These are phyloP conservation scores for Phytophthora constricta DNA, from an alignment of 352 stramenopile species.

Conservation along the genomic window DNA sequence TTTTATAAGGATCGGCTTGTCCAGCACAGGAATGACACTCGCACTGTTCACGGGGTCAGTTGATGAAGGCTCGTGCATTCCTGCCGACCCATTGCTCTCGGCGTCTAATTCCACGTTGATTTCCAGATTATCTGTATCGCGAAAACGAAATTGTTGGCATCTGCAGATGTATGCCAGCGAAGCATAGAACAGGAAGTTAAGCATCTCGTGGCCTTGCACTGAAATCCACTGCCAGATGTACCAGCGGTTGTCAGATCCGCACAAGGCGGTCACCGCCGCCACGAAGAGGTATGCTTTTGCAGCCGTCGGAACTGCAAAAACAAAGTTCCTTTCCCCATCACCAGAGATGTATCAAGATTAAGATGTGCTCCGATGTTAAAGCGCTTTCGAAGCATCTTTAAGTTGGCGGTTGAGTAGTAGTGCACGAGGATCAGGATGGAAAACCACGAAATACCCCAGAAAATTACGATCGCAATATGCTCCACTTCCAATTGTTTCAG, in stretches of 20 bases:
- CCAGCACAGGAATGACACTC: conserved; percentile 17
- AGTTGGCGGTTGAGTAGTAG: conserved; percentile 64
- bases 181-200: conserved; percentile 50
- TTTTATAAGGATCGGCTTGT: conserved; percentile 20
- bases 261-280: conserved; percentile 44
- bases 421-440: conserved; percentile 59
- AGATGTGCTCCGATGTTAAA: conserved; percentile 58
- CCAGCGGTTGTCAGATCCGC: conserved; percentile 39
- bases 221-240: conserved; percentile 45
- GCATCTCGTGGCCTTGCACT: conserved; percentile 46
- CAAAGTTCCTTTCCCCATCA: conserved; percentile 63
- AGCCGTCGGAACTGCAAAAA: conserved; percentile 63
- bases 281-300: conserved; percentile 56
- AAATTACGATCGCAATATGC: conserved; percentile 49
- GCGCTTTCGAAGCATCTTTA: conserved; percentile 69
- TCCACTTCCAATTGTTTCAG: conserved; percentile 52
- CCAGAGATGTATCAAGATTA: conserved; percentile 49
- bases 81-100: neutral
- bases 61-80: conserved; percentile 1
- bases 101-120: conserved; percentile 8
- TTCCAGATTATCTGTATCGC: conserved; percentile 44
- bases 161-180: conserved; percentile 58
- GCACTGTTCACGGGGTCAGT: conserved; percentile 11
- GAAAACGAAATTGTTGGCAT: conserved; percentile 60
- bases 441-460: conserved; percentile 61